Percentiles rank a stretch among this genome's conserved stretches.
These are phyloP conservation scores for Gossypium herbaceum DNA, from an alignment of 345 rosid species.

Conservation along the genomic window DNA sequence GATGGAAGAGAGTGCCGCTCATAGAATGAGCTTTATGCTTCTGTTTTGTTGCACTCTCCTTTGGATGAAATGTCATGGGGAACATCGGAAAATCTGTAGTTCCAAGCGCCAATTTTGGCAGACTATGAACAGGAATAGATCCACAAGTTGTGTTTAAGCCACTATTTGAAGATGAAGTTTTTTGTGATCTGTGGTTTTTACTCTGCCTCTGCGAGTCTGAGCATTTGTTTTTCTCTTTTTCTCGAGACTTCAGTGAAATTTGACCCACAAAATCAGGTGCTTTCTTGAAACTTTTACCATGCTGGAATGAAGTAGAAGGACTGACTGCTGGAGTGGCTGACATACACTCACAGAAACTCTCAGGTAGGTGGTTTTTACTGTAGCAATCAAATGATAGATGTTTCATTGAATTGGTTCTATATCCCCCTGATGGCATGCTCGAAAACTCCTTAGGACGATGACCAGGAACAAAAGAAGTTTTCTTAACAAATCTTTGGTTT, in stretches of 20 bases:
- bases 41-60: slow-evolving; percentile 34
- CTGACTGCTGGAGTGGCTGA: slow-evolving; percentile 39
- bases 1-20: slow-evolving; percentile 26
- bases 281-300: slow-evolving; percentile 36
- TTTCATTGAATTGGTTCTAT: slow-evolving; percentile 35
- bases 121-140: slow-evolving; percentile 39
- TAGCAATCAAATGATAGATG: slow-evolving; percentile 30
- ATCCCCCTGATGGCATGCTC: slow-evolving; percentile 36
- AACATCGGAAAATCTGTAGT: slow-evolving; percentile 37
- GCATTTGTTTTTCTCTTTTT: slow-evolving; percentile 43
- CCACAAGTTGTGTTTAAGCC: slow-evolving; percentile 38
- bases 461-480: slow-evolving; percentile 42
- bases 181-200: slow-evolving; percentile 31
- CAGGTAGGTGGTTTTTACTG: slow-evolving; percentile 36
- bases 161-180: slow-evolving; percentile 23
- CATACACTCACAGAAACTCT: slow-evolving; percentile 28
- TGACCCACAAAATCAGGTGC: slow-evolving; percentile 30
- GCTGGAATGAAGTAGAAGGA: slow-evolving; percentile 50
- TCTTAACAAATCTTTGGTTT: slow-evolving; percentile 40
- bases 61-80: slow-evolving; percentile 35
- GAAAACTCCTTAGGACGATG: slow-evolving; percentile 43
- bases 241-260: slow-evolving; percentile 40
- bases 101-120: slow-evolving; percentile 39
- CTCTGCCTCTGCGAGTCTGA: slow-evolving; percentile 29
- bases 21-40: slow-evolving; percentile 29